Conservation (phyloP, 768 basidiomycete species). For the Mycena olivaceomarginata region DNA sequence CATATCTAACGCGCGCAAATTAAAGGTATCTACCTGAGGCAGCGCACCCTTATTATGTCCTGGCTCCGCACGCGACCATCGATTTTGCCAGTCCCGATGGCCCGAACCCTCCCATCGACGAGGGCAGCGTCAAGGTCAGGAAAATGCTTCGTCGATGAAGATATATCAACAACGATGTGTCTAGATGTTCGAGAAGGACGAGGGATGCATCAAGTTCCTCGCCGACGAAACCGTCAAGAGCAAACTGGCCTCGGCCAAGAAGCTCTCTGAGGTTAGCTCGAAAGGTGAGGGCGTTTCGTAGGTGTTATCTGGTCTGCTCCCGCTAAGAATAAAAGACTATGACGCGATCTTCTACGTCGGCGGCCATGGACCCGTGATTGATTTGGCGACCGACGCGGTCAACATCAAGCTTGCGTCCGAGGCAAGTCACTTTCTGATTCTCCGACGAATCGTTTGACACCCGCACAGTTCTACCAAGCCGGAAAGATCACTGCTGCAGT, state of each 20-base stretch:
- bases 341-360: slow-evolving; percentile 88
- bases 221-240: slow-evolving; percentile 70
- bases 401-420: slow-evolving; percentile 76
- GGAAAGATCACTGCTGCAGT: slow-evolving; percentile 84
- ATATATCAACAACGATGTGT: slow-evolving; percentile 18
- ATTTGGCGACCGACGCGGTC: slow-evolving; percentile 74
- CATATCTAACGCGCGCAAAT: neutral
- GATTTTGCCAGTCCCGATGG: slow-evolving; percentile 79
- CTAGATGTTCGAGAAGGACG: slow-evolving; percentile 72
- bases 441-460: slow-evolving; percentile 15
- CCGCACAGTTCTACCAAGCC: slow-evolving; percentile 75
- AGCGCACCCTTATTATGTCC: slow-evolving; percentile 81
- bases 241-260: slow-evolving; percentile 75
- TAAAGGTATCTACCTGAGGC: slow-evolving; percentile 81
- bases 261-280: slow-evolving; percentile 74
- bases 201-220: slow-evolving; percentile 75
- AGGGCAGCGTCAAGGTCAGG: slow-evolving; percentile 68
- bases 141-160: neutral
- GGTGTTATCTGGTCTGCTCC: neutral
- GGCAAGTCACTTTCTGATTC: slow-evolving; percentile 56
- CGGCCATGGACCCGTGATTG: slow-evolving; percentile 87
- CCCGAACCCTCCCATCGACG: slow-evolving; percentile 84
- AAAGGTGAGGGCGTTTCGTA: slow-evolving; percentile 37
- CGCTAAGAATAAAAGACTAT: slow-evolving; percentile 67
- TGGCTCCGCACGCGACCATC: slow-evolving; percentile 69